Percentiles rank a stretch among this genome's conserved stretches.
phyloP scores from a whole-genome alignment of 2,329 filamentous ascomycete species.

The Penicillium sumatraense region DNA sequence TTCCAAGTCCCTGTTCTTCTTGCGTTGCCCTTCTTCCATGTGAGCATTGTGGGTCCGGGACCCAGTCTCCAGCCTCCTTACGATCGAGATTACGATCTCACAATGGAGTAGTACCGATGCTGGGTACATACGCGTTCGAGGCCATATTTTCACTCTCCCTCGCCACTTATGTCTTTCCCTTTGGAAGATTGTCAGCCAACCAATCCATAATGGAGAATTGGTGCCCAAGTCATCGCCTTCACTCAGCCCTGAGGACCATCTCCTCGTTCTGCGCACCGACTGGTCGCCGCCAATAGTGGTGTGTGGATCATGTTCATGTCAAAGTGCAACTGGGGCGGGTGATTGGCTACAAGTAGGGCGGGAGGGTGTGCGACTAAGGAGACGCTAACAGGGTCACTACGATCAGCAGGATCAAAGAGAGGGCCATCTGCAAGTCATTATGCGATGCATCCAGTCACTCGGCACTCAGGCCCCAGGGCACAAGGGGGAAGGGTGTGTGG shows the following conservation, averaged over 20 bases:
- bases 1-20: background rate
- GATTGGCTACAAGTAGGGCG: conserved; percentile 20
- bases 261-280: conserved; percentile 20
- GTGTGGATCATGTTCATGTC: conserved; percentile 15
- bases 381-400: conserved; percentile 16
- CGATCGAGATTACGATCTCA: conserved; percentile 4
- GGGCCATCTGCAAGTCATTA: conserved; percentile 24
- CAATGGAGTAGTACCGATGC: background rate
- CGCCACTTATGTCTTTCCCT: conserved; percentile 20
- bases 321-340: conserved; percentile 6
- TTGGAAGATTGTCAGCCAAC: conserved; percentile 14
- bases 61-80: background rate
- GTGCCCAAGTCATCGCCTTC: conserved; percentile 17
- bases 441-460: conserved; percentile 15
- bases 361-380: conserved; percentile 20
- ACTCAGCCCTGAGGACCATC: conserved; percentile 19
- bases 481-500: background rate
- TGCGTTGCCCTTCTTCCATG: background rate
- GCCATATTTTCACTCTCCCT: conserved; percentile 2
- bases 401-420: conserved; percentile 5
- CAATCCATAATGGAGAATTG: conserved; percentile 4
- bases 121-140: conserved; percentile 5
- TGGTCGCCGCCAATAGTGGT: conserved; percentile 10
- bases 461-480: conserved; percentile 6
- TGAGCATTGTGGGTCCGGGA: background rate